Conservation (phyloP, 1,284 basidiomycete genomes). For the Ganoderma sinense region DNA sequence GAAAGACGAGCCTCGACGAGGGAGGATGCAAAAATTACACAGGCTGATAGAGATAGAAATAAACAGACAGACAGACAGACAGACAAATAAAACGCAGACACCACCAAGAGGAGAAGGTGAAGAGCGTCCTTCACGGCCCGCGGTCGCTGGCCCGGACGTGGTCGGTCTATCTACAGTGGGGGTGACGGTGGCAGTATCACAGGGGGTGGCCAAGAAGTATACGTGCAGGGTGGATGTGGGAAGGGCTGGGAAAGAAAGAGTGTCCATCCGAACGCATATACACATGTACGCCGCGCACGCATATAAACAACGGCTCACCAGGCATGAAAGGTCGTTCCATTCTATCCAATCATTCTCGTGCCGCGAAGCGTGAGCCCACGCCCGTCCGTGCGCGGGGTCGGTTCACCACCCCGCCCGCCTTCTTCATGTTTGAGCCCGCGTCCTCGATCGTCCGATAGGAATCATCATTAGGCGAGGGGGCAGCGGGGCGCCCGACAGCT, state of each 20-base stretch:
- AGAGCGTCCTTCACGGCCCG: conserved; percentile 20
- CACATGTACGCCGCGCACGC: conserved; percentile 3
- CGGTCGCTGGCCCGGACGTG: conserved; percentile 19
- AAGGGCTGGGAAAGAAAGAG: neutral
- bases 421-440: conserved; percentile 19
- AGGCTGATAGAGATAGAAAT: conserved; percentile 21
- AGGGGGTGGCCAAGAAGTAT: conserved; percentile 8
- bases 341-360: conserved; percentile 40
- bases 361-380: conserved; percentile 64
- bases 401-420: conserved; percentile 57
- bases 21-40: conserved; percentile 16
- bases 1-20: neutral
- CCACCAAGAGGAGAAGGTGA: conserved; percentile 1
- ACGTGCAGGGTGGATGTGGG: conserved; percentile 1
- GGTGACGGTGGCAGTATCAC: conserved; percentile 1
- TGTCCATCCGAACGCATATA: neutral
- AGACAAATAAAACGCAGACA: too few relatives aligned
- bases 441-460: conserved; percentile 30
- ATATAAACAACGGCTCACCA: conserved; percentile 7
- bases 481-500: conserved; percentile 14
- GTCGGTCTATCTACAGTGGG: conserved; percentile 27
- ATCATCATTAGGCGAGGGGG: conserved; percentile 10
- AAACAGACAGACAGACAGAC: conserved; percentile 2
- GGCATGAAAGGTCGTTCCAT: conserved; percentile 6
- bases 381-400: conserved; percentile 74